A percentile compares a stretch with the other conserved stretches of the same genome.
phyloP scores from a whole-genome alignment of 306 rosid genomes.

The Urtica urens region DNA sequence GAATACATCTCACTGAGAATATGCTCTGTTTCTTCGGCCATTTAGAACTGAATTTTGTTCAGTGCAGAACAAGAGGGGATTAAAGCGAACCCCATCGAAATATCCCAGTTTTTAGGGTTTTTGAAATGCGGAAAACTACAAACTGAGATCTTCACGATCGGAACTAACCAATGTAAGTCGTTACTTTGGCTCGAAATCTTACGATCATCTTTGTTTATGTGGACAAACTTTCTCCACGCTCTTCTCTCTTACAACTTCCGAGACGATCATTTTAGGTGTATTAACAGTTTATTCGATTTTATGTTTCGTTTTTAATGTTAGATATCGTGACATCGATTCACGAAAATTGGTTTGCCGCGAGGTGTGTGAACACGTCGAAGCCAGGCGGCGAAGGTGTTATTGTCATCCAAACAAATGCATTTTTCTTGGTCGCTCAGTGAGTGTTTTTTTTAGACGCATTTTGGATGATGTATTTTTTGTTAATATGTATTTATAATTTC shows the following conservation, averaged over 20 bases:
- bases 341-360: constrained; percentile 82
- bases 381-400: constrained; percentile 90
- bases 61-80: constrained; percentile 68
- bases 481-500: not conserved
- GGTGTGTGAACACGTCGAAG: constrained; percentile 88
- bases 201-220: not conserved
- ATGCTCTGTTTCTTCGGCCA: not conserved
- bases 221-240: too few relatives aligned
- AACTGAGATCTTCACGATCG: constrained; percentile 45
- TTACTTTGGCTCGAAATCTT: not conserved
- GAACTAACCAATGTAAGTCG: constrained; percentile 40
- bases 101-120: constrained; percentile 36
- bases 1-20: not conserved
- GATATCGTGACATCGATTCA: constrained; percentile 80
- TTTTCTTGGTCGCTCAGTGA: constrained; percentile 75
- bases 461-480: too few relatives aligned
- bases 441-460: too few relatives aligned
- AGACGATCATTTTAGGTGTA: too few relatives aligned
- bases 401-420: constrained; percentile 70
- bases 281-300: too few relatives aligned
- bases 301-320: constrained; percentile 42
- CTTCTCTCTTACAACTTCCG: too few relatives aligned
- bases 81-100: constrained; percentile 32
- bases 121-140: constrained; percentile 40
- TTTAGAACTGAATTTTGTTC: constrained; percentile 17